phyloP scores from a whole-genome alignment of 495 filamentous ascomycete genomes.

The Barbatosphaeria neglecta region DNA sequence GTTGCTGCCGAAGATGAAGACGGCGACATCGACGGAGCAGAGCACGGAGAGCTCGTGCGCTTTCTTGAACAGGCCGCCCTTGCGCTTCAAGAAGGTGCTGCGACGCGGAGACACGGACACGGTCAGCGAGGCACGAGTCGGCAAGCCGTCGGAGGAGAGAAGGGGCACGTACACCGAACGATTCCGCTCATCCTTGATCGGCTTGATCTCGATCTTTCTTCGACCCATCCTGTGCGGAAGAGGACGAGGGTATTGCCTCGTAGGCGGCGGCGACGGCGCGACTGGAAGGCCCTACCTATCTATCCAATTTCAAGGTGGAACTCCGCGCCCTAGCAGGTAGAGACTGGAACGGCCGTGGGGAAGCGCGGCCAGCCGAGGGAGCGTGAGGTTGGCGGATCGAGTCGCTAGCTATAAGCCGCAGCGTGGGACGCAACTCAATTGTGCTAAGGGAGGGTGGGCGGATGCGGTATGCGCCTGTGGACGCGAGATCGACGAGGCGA shows the following conservation, averaged over 20 bases:
- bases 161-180: conserved; percentile 78
- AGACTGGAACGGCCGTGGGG: no score
- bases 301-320: neutral
- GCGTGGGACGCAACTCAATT: no score
- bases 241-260: neutral
- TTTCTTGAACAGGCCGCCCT: conserved; percentile 98
- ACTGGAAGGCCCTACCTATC: neutral
- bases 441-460: no score
- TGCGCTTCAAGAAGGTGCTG: conserved; percentile 96
- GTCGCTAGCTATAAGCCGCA: no score
- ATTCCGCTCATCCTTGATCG: conserved; percentile 98
- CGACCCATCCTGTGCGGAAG: conserved; percentile 52
- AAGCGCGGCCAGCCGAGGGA: no score
- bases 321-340: no score
- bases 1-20: conserved; percentile 96
- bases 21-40: conserved; percentile 95
- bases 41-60: conserved; percentile 96
- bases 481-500: no score
- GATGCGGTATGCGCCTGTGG: no score
- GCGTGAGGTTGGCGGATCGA: no score
- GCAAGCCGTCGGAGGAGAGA: conserved; percentile 2
- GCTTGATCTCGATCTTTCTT: conserved; percentile 95
- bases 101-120: conserved; percentile 56
- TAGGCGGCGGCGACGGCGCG: neutral
- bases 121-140: conserved; percentile 20